Percentiles rank a stretch among this genome's conserved stretches.
Evolutionary conservation across 2,329 filamentous ascomycete species (phyloP).

Genomic region (Phyllosticta citriasiana): DNA sequence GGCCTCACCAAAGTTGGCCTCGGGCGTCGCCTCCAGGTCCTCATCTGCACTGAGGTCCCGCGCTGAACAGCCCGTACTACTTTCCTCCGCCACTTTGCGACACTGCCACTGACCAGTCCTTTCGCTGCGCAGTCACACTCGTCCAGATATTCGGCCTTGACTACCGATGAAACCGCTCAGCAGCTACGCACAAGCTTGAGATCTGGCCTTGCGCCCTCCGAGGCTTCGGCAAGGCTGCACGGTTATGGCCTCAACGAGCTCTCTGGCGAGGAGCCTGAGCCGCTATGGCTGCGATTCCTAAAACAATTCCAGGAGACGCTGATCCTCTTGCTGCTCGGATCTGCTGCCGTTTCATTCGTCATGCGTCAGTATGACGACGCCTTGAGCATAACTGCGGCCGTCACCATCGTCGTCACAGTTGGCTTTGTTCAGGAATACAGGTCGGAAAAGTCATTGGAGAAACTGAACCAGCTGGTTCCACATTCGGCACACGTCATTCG

Average conservation of each 20-base stretch:
- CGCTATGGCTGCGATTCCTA: conserved; percentile 86
- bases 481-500: conserved; percentile 94
- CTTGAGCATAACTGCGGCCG: conserved; percentile 87
- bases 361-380: conserved; percentile 94
- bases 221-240: conserved; percentile 69
- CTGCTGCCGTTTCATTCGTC: conserved; percentile 76
- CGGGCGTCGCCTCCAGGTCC: conserved; percentile 12
- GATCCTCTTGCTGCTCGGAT: conserved; percentile 82
- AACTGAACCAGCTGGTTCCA: conserved; percentile 83
- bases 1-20: conserved; percentile 17
- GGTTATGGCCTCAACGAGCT: conserved; percentile 88
- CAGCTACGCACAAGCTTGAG: conserved; percentile 73
- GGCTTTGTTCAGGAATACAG: conserved; percentile 96
- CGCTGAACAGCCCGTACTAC: conserved; percentile 11
- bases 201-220: conserved; percentile 68
- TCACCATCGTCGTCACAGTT: conserved; percentile 92
- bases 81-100: conserved; percentile 20
- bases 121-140: conserved; percentile 30
- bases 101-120: not conserved
- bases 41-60: conserved; percentile 19
- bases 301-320: conserved; percentile 96
- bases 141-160: conserved; percentile 52
- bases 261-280: conserved; percentile 85
- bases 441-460: conserved; percentile 94
- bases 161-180: conserved; percentile 66